Percentiles rank a stretch among this genome's conserved stretches.
phyloP scores from a whole-genome alignment of 345 rosid genomes.

The Populus deltoides region DNA sequence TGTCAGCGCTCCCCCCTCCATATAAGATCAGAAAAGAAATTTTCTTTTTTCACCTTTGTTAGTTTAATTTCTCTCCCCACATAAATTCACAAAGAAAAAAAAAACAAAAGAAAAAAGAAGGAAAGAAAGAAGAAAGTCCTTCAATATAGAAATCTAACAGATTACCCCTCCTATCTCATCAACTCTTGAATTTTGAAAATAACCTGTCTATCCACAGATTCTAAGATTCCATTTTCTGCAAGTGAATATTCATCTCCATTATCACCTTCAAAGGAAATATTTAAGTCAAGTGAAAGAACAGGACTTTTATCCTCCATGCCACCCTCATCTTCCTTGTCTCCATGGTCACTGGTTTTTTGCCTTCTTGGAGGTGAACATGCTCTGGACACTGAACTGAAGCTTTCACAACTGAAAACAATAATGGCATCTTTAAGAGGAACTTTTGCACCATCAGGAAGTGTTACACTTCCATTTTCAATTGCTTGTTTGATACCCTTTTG shows the following conservation, averaged over 20 bases:
- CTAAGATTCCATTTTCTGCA: slow-evolving; percentile 29
- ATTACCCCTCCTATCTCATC: not conserved
- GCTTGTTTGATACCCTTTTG: slow-evolving; percentile 40
- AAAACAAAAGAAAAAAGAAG: not conserved
- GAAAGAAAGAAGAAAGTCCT: not conserved
- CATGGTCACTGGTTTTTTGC: slow-evolving; percentile 15
- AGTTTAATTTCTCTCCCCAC: slow-evolving; percentile 27
- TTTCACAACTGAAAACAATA: slow-evolving; percentile 50
- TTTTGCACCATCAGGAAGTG: slow-evolving; percentile 40
- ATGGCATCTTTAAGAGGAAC: slow-evolving; percentile 60
- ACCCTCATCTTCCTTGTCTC: slow-evolving; percentile 15
- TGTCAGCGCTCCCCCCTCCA: slow-evolving; percentile 8
- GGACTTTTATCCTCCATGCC: slow-evolving; percentile 11
- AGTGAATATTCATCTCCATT: slow-evolving; percentile 13
- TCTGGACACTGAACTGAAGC: slow-evolving; percentile 27
- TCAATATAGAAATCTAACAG: not conserved
- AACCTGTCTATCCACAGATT: slow-evolving; percentile 43
- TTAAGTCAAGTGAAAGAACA: slow-evolving; percentile 46
- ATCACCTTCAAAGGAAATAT: slow-evolving; percentile 46
- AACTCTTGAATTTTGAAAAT: slow-evolving; percentile 42
- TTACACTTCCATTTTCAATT: slow-evolving; percentile 38
- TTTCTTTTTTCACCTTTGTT: slow-evolving; percentile 14
- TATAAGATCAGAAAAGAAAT: slow-evolving; percentile 10
- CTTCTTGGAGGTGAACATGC: slow-evolving; percentile 31
- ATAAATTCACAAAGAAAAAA: slow-evolving; percentile 11